Percentiles rank a stretch among this genome's conserved stretches.
Conservation (phyloP, 2,329 filamentous ascomycete genomes). For the Aureobasidium sp. region DNA sequence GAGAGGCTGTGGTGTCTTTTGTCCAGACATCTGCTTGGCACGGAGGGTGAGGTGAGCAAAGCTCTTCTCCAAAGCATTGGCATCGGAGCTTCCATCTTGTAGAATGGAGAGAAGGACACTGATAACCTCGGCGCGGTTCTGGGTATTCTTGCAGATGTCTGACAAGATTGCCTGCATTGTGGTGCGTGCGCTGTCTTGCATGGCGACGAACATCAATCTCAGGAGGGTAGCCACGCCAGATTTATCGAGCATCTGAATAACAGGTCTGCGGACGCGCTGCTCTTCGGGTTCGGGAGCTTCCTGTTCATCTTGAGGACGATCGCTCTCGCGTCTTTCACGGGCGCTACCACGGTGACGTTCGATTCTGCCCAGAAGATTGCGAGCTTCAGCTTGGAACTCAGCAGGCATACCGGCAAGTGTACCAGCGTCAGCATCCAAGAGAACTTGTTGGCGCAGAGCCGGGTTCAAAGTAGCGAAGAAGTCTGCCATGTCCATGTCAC, state of each 20-base stretch:
- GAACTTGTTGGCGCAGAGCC: constrained; percentile 71
- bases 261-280: constrained; percentile 46
- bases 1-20: constrained; percentile 72
- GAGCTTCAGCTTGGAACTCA: constrained; percentile 78
- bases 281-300: constrained; percentile 5
- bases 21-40: constrained; percentile 62
- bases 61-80: constrained; percentile 88
- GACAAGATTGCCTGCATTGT: constrained; percentile 81
- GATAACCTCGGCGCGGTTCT: constrained; percentile 88
- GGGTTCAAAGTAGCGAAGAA: constrained; percentile 88
- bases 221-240: constrained; percentile 90
- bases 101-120: constrained; percentile 87
- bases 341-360: constrained; percentile 19
- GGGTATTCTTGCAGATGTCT: constrained; percentile 91
- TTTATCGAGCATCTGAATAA: constrained; percentile 96
- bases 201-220: constrained; percentile 95
- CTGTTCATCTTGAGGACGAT: constrained; percentile 14
- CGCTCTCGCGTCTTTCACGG: constrained; percentile 2
- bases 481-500: constrained; percentile 87
- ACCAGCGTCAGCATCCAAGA: constrained; percentile 87
- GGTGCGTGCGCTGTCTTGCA: constrained; percentile 75
- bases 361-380: constrained; percentile 53
- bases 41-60: constrained; percentile 88
- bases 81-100: constrained; percentile 89
- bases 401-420: constrained; percentile 75